Conservation (phyloP, 805 yeast genomes). For the Jamesozyma spencerorum region DNA sequence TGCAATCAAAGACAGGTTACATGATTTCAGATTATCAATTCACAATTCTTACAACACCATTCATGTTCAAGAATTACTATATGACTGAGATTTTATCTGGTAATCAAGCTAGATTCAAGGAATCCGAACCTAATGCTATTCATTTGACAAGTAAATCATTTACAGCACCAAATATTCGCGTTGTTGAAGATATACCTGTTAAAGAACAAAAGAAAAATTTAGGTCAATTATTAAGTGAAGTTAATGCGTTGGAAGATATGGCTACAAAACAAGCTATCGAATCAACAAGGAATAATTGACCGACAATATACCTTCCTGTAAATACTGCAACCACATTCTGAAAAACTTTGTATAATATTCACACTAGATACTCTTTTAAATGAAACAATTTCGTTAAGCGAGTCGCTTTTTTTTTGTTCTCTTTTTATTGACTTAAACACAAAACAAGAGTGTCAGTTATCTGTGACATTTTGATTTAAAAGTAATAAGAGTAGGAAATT, state of each 20-base stretch:
- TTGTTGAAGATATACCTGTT: conserved; percentile 33
- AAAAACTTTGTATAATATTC: background rate
- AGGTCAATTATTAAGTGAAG: conserved; percentile 39
- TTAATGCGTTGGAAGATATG: conserved; percentile 29
- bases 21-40: conserved; percentile 32
- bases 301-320: background rate
- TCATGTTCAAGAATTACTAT: conserved; percentile 23
- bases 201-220: conserved; percentile 38
- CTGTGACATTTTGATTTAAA: no score
- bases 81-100: conserved; percentile 26
- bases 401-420: background rate
- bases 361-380: background rate
- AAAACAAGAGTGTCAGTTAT: no score
- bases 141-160: conserved; percentile 49
- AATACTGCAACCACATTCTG: background rate
- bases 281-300: conserved; percentile 8
- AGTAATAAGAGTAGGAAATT: no score
- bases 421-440: no score
- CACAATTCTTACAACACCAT: conserved; percentile 27
- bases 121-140: conserved; percentile 68
- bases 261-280: conserved; percentile 20
- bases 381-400: background rate
- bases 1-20: conserved; percentile 33
- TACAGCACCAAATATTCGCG: conserved; percentile 42
- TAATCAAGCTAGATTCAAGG: conserved; percentile 36